phyloP scores from a whole-genome alignment of 2,329 filamentous ascomycete genomes.

The Fragosphaeria purpurea region DNA sequence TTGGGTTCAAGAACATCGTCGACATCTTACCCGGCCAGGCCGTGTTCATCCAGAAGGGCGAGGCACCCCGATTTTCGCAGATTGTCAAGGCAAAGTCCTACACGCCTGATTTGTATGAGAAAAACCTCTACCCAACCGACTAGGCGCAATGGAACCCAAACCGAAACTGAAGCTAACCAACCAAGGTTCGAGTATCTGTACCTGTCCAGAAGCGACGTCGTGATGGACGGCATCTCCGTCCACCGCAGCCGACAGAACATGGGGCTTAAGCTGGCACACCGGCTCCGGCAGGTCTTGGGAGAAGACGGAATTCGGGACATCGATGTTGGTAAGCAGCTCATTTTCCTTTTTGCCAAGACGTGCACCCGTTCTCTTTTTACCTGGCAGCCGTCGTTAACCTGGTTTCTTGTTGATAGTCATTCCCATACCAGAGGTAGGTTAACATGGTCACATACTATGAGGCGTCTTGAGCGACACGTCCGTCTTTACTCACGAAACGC shows the following conservation, averaged over 20 bases:
- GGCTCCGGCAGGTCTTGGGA: constrained; percentile 57
- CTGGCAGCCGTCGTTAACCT: too few species aligned
- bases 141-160: too few species aligned
- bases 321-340: constrained; percentile 39
- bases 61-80: constrained; percentile 56
- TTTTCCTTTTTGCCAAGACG: too few species aligned
- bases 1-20: constrained; percentile 65
- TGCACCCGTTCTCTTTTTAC: too few species aligned
- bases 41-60: constrained; percentile 55
- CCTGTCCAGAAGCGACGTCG: constrained; percentile 70
- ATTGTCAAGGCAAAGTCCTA: constrained; percentile 60
- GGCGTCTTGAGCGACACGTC: too few species aligned
- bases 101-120: constrained; percentile 56
- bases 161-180: too few species aligned
- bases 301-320: constrained; percentile 63
- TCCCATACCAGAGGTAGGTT: constrained; percentile 12
- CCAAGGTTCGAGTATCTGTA: constrained; percentile 69
- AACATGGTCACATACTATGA: too few species aligned
- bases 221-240: constrained; percentile 82
- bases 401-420: constrained; percentile 12
- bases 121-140: too few species aligned
- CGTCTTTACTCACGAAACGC: background rate
- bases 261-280: constrained; percentile 71
- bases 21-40: constrained; percentile 74
- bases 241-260: constrained; percentile 77